Evolutionary conservation across 2,329 filamentous ascomycete genomes (phyloP).

Genomic region (Aspergillus intermedius): DNA sequence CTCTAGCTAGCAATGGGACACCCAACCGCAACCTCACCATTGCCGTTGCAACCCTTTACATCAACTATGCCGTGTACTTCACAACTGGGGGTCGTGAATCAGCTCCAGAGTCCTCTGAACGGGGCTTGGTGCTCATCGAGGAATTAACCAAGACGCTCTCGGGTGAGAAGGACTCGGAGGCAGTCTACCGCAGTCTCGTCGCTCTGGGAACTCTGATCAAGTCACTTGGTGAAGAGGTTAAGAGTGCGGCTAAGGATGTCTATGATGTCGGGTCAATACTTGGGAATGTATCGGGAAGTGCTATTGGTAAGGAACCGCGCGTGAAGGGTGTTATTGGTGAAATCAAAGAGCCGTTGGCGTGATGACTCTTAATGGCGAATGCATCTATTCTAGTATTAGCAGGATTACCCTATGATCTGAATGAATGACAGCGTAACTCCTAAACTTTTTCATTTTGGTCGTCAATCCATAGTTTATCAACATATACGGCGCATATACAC

Average conservation of each 20-base stretch:
- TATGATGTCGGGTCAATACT: conserved; percentile 47
- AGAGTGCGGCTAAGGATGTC: conserved; percentile 52
- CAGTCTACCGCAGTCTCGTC: conserved; percentile 73
- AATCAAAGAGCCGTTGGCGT: conserved; percentile 43
- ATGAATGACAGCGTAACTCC: neutral
- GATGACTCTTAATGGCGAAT: conserved; percentile 12
- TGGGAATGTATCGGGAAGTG: conserved; percentile 41
- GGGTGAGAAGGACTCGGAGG: conserved; percentile 69
- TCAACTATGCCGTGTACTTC: conserved; percentile 77
- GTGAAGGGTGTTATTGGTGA: conserved; percentile 55
- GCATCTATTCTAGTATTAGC: conserved; percentile 1
- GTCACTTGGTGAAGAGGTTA: conserved; percentile 54
- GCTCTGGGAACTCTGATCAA: conserved; percentile 70
- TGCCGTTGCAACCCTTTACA: conserved; percentile 71
- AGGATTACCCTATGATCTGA: neutral
- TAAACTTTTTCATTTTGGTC: neutral
- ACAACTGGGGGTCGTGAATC: conserved; percentile 39
- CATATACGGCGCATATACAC: conserved; percentile 2
- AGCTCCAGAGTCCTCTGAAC: conserved; percentile 39
- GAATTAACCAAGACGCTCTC: conserved; percentile 58
- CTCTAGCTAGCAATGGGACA: conserved; percentile 47
- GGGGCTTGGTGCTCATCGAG: conserved; percentile 51
- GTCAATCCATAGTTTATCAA: neutral
- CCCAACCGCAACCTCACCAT: conserved; percentile 74
- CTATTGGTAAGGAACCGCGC: conserved; percentile 52